Evolutionary conservation across 2,329 filamentous ascomycete genomes (phyloP), one percentile per base, ranked within the genome.

Genomic region (Helotiales sp.): DNA sequence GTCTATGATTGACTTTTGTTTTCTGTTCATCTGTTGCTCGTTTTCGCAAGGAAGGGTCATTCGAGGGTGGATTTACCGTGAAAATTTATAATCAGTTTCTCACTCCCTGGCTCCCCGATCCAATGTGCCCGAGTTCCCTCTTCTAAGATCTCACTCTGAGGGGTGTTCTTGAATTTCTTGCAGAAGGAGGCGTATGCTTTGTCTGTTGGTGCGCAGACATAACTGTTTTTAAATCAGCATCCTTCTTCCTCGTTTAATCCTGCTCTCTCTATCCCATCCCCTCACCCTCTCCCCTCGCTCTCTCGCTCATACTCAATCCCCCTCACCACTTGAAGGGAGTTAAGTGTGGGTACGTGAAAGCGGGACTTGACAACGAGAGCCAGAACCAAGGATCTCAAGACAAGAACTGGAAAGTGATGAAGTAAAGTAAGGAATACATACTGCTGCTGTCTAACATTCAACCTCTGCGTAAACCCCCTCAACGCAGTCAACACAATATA

Each of bases 61-160:
- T n/a, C n/a, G 17, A 42, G 22, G 10, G 29, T 51, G 4, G 12
- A 48, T 58, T 22, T 60, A 73, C 77, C 78, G 61, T 81, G 78
- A 53, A 77, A 76, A 63, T 77, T 80, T 1, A 81, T 62, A 8
- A 80, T 67, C 2, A 77, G 58, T 40, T 77, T 77, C 42, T 75
- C 68, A 0, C 74, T 69, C 12, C 61, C 63, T 42, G 67, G 69
- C 24, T 67, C 59, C 5, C 79, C 79, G 3, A 81, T 67, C 78
- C 78, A 81, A 60, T 78, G 75, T 0, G 77, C 74, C 55, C 74
- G 72, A 10, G 74, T 70, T 7, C 78, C 78, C 50, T 75, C 72
- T 42, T 60, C 57, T 2, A 72, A 59, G 4, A 66, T 59, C 54
- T 67, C 65, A 22, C 61, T 66, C 5, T 60, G 58, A 1, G 67